phyloP scores from a whole-genome alignment of 345 rosid species.

The Salix udensis region DNA sequence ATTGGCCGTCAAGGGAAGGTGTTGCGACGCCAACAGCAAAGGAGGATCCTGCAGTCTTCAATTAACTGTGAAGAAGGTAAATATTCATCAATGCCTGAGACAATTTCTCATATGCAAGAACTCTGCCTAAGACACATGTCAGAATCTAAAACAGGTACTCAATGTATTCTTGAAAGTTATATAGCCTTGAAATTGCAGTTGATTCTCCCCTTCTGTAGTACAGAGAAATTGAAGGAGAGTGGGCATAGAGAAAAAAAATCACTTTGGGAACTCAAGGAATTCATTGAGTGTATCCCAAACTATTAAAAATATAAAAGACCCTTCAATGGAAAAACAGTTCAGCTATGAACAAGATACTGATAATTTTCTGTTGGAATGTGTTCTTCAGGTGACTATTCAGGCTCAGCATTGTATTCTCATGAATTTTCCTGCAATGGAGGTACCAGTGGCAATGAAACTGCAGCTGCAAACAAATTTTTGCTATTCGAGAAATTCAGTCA shows the following conservation, averaged over 20 bases:
- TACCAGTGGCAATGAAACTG: constrained; percentile 18
- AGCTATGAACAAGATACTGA: not conserved
- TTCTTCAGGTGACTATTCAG: constrained; percentile 33
- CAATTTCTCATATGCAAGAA: not conserved
- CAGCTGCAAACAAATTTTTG: constrained; percentile 33
- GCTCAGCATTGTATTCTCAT: constrained; percentile 15
- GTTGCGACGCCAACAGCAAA: constrained; percentile 65
- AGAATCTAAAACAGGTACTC: constrained; percentile 24
- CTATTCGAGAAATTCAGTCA: constrained; percentile 55
- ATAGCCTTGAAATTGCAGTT: not conserved
- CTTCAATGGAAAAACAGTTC: not conserved
- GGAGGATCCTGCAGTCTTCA: constrained; percentile 38
- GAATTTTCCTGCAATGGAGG: constrained; percentile 18
- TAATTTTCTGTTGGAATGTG: not conserved
- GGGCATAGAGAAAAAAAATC: not conserved
- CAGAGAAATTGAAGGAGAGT: not conserved
- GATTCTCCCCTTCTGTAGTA: not conserved
- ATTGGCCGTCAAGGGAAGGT: constrained; percentile 96
- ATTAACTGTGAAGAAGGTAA: constrained; percentile 10
- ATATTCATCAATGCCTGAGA: constrained; percentile 6
- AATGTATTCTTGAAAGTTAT: not conserved
- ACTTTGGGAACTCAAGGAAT: not conserved
- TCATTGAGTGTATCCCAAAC: not conserved
- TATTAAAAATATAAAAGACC: too few relatives aligned
- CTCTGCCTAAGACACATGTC: constrained; percentile 4